Percentiles rank a stretch among this genome's conserved stretches.
phyloP scores from a whole-genome alignment of 169 alveolate species.

The Cryptosporidium andersoni region DNA sequence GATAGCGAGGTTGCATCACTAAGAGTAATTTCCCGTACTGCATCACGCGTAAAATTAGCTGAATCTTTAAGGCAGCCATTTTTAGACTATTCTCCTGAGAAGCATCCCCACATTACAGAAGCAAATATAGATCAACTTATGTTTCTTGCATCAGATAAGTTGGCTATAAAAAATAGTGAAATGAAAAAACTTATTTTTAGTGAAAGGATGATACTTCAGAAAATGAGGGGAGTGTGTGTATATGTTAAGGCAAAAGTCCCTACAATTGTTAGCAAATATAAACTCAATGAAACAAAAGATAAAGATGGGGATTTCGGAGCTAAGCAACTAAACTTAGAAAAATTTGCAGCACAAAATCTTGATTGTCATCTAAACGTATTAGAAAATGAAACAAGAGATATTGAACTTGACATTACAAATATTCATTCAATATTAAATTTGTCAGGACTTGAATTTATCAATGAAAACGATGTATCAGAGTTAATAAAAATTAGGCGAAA shows the following conservation, averaged over 20 bases:
- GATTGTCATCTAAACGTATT: background rate
- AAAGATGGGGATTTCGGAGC: background rate
- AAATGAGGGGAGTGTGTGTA: conserved; percentile 63
- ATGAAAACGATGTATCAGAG: conserved; percentile 55
- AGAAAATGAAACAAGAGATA: conserved; percentile 38
- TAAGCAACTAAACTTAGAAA: background rate
- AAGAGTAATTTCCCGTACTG: conserved; percentile 59
- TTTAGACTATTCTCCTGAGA: conserved; percentile 64
- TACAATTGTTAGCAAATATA: conserved; percentile 44
- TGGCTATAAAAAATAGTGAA: conserved; percentile 38
- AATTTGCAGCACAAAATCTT: background rate
- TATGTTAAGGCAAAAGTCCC: conserved; percentile 64
- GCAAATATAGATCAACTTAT: conserved; percentile 45
- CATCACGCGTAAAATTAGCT: conserved; percentile 33
- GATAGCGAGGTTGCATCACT: conserved; percentile 57
- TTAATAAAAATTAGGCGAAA: conserved; percentile 56
- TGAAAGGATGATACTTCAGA: conserved; percentile 54
- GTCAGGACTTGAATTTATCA: conserved; percentile 53
- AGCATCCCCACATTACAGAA: conserved; percentile 56
- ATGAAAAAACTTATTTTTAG: conserved; percentile 26
- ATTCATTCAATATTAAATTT: conserved; percentile 59
- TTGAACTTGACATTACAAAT: conserved; percentile 61
- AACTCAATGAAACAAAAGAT: conserved; percentile 1
- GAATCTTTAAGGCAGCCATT: conserved; percentile 59
- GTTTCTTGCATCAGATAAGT: conserved; percentile 27